A percentile compares a stretch with the other conserved stretches of the same genome.
phyloP scores from a whole-genome alignment of 164 flowering plant species.

The Euptelea pleiosperma region DNA sequence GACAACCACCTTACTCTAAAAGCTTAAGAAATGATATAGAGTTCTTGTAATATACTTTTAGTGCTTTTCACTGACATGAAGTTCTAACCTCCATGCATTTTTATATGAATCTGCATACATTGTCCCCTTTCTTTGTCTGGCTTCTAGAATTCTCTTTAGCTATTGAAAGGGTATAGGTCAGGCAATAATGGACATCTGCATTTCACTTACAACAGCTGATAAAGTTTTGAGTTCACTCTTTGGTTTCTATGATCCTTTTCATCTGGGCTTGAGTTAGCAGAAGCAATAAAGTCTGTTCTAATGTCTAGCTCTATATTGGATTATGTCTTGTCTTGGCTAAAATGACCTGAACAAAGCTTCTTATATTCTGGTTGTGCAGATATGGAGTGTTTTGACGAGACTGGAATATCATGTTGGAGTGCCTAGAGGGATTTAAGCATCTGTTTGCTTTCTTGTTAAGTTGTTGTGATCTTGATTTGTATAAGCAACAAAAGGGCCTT shows the following conservation, averaged over 20 bases:
- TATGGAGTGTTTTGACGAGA: conserved; percentile 49
- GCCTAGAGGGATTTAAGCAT: conserved; percentile 65
- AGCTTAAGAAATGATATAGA: too few relatives aligned
- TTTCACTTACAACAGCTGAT: conserved; percentile 5
- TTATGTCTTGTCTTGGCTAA: not conserved
- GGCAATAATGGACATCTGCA: conserved; percentile 1
- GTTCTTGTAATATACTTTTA: too few relatives aligned
- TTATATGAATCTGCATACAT: too few relatives aligned
- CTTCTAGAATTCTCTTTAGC: not conserved
- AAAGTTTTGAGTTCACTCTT: conserved; percentile 3
- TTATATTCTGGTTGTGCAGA: conserved; percentile 25
- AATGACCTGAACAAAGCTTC: conserved; percentile 2
- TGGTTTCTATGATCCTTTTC: conserved; percentile 14
- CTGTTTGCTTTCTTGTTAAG: conserved; percentile 37
- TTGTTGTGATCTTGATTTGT: conserved; percentile 51
- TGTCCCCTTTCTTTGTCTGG: too few relatives aligned
- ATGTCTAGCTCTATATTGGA: not conserved
- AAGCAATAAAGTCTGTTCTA: conserved; percentile 6
- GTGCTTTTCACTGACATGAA: too few relatives aligned
- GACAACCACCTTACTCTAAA: too few relatives aligned
- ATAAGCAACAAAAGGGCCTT: conserved; percentile 48
- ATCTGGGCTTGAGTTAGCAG: conserved; percentile 8
- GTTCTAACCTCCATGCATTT: not conserved
- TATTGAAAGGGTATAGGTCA: not conserved
- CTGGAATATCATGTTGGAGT: conserved; percentile 62